Evolutionary conservation across 2,329 filamentous ascomycete genomes (phyloP).

Genomic region (Sporothrix globosa): DNA sequence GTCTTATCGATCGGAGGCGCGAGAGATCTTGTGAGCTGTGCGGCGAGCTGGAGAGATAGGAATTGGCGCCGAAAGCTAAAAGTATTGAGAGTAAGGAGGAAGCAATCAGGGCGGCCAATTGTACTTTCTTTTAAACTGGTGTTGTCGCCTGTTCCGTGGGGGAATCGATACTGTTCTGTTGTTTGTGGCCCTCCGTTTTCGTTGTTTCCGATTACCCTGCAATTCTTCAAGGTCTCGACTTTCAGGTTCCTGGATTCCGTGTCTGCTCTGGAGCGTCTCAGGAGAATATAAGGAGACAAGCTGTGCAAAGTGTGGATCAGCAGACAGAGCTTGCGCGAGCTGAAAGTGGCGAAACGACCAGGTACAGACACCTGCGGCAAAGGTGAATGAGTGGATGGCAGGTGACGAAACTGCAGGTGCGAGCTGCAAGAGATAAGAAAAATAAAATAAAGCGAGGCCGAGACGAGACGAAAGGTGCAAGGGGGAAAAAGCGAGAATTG

Average conservation of each 20-base stretch:
- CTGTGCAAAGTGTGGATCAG: slow-evolving; percentile 5
- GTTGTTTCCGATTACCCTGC: not conserved
- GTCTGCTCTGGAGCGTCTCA: not conserved
- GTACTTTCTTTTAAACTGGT: not conserved
- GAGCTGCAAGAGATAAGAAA: not conserved
- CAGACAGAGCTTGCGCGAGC: slow-evolving; percentile 18
- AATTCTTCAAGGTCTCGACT: not conserved
- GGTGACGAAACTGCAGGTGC: not conserved
- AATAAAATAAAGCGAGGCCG: not conserved
- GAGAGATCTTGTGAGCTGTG: not conserved
- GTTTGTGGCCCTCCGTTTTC: not conserved
- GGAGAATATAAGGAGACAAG: slow-evolving; percentile 14
- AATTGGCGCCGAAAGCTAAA: slow-evolving; percentile 22
- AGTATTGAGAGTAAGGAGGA: slow-evolving; percentile 21
- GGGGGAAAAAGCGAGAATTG: not conserved
- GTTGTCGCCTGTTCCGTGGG: not conserved
- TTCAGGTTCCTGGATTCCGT: not conserved
- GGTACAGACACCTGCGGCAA: slow-evolving; percentile 3
- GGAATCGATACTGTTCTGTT: not conserved
- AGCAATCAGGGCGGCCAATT: not conserved
- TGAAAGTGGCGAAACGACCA: slow-evolving; percentile 20
- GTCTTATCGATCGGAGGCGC: slow-evolving; percentile 29
- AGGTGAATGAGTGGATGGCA: not conserved
- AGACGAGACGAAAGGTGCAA: not conserved
- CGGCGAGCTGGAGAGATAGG: slow-evolving; percentile 20